These are phyloP conservation scores for Cercospora beticola DNA, from an alignment of 2,329 filamentous ascomycete species.

Conservation along the genomic window DNA sequence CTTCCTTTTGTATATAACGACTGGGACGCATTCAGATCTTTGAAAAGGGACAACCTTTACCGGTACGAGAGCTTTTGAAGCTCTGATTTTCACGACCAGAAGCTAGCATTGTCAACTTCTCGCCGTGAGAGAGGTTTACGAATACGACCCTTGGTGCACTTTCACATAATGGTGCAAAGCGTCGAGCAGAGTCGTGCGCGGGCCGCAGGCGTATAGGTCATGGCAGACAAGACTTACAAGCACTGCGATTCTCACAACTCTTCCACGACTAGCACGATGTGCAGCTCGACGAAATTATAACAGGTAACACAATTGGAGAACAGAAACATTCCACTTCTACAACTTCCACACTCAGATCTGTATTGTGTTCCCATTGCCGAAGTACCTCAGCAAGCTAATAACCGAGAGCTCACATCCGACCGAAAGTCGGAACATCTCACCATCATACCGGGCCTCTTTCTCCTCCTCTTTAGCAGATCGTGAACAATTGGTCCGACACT, in stretches of 20 bases:
- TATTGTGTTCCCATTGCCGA: neutral
- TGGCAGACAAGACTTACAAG: neutral
- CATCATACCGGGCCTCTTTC: neutral
- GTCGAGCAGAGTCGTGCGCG: neutral
- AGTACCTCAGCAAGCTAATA: neutral
- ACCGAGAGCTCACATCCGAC: conserved; percentile 3
- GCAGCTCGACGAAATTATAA: neutral
- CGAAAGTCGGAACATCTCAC: neutral
- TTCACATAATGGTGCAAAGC: neutral
- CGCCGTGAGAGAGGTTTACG: neutral
- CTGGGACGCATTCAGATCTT: neutral
- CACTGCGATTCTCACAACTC: neutral
- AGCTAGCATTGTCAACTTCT: neutral
- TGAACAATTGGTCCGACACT: neutral
- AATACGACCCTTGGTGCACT: neutral
- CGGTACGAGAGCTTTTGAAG: neutral
- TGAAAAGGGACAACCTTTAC: neutral
- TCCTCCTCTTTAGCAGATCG: neutral
- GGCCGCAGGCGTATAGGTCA: neutral
- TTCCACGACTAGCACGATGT: neutral
- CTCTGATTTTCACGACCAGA: neutral
- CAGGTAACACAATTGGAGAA: neutral
- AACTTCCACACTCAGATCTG: neutral
- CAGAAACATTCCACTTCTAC: neutral
- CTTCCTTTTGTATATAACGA: neutral